These are phyloP conservation scores for Plicaturopsis crispa DNA, from an alignment of 768 basidiomycete species.

Conservation along the genomic window DNA sequence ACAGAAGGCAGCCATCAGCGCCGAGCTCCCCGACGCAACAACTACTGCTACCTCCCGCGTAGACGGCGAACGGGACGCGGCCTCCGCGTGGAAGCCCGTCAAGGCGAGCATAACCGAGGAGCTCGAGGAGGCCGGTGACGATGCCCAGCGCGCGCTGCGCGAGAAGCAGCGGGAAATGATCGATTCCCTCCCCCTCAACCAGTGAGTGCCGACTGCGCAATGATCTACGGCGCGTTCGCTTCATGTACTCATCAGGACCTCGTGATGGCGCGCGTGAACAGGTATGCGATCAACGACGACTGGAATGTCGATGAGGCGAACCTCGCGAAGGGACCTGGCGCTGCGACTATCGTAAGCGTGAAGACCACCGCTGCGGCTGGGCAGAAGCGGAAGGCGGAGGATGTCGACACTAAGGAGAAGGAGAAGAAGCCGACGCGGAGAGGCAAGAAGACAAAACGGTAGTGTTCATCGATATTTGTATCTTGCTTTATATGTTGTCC, in stretches of 20 bases:
- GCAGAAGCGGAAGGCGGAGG: constrained; percentile 55
- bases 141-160: constrained; percentile 41
- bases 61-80: constrained; percentile 11
- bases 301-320: constrained; percentile 74
- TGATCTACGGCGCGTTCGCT: constrained; percentile 2
- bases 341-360: constrained; percentile 71
- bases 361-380: constrained; percentile 37
- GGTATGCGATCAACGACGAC: constrained; percentile 70
- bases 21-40: constrained; percentile 44
- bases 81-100: constrained; percentile 36
- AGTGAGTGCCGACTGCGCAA: constrained; percentile 44
- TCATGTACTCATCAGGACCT: constrained; percentile 9
- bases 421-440: constrained; percentile 44
- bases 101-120: constrained; percentile 51
- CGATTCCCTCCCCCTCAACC: constrained; percentile 77
- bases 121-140: constrained; percentile 69
- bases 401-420: constrained; percentile 21
- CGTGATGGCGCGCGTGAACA: constrained; percentile 21
- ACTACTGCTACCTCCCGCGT: constrained; percentile 19
- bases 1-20: constrained; percentile 70
- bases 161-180: constrained; percentile 86
- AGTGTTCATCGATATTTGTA: not conserved
- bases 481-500: no score
- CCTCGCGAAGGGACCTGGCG: constrained; percentile 41
- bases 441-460: constrained; percentile 10